Conservation (phyloP, 2,329 filamentous ascomycete species). For the Eutypa lata region DNA sequence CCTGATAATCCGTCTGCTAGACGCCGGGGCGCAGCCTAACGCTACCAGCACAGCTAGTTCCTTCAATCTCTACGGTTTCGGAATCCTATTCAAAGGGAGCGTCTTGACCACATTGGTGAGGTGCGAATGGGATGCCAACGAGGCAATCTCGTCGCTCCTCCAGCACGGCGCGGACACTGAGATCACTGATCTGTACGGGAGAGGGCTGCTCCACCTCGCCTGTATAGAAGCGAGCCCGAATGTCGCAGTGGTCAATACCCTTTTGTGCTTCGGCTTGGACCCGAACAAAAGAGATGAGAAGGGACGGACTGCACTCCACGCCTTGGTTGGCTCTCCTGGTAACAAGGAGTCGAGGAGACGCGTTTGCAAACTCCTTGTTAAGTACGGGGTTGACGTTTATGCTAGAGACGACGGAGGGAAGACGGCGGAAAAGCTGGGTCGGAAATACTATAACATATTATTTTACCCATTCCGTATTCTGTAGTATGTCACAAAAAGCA, state of each 20-base stretch:
- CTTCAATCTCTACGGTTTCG: too few relatives aligned
- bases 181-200: background rate
- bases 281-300: background rate
- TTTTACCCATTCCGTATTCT: too few relatives aligned
- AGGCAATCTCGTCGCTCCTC: background rate
- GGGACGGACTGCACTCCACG: background rate
- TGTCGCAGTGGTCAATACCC: background rate
- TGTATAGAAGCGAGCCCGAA: background rate
- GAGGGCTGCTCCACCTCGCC: background rate
- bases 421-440: too few relatives aligned
- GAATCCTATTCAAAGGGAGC: background rate
- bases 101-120: background rate
- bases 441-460: too few relatives aligned
- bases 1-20: background rate
- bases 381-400: too few relatives aligned
- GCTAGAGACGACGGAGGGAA: too few relatives aligned
- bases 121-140: background rate
- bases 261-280: background rate
- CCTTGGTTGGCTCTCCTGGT: background rate
- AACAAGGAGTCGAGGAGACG: background rate
- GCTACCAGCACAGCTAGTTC: background rate
- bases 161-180: background rate
- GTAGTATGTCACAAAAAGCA: too few relatives aligned
- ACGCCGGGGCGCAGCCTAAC: background rate
- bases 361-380: too few relatives aligned